A percentile compares a stretch with the other conserved stretches of the same genome.
phyloP scores from a whole-genome alignment of 371 early-diverging fungal genomes.

The Rhizopus delemar region DNA sequence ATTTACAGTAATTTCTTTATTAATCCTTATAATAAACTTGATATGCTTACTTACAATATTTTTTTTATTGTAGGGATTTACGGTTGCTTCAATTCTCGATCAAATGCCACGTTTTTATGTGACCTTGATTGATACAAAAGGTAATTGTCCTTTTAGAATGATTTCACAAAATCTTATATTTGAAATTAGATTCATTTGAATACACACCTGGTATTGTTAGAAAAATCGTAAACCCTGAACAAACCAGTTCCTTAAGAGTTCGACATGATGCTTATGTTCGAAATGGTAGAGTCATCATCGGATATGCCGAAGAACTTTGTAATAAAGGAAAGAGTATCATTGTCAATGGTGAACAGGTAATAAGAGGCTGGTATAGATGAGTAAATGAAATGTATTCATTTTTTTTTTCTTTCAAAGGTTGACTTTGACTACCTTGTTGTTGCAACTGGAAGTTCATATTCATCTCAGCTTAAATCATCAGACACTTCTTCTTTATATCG shows the following conservation, averaged over 20 bases:
- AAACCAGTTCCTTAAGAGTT: conserved; percentile 30
- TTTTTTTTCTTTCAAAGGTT: conserved; percentile 29
- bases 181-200: conserved; percentile 39
- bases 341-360: conserved; percentile 34
- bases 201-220: conserved; percentile 32
- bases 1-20: conserved; percentile 32
- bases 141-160: conserved; percentile 12
- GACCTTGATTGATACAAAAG: conserved; percentile 44
- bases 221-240: conserved; percentile 18
- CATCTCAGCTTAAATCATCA: conserved; percentile 48
- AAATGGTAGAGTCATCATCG: conserved; percentile 40
- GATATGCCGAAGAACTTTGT: conserved; percentile 32
- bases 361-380: neutral
- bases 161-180: neutral
- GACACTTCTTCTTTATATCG: conserved; percentile 41
- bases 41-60: neutral
- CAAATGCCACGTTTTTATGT: conserved; percentile 46
- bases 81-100: conserved; percentile 44
- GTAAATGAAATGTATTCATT: neutral
- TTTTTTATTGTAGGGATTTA: conserved; percentile 34
- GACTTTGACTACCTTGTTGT: conserved; percentile 70
- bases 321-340: conserved; percentile 25
- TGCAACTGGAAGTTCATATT: conserved; percentile 68
- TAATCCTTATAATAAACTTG: too few species aligned
- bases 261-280: conserved; percentile 42